A percentile compares a stretch with the other conserved stretches of the same genome.
Evolutionary conservation across 140 eudicot genomes (phyloP).

Genomic region (Ambrosia hybrid): DNA sequence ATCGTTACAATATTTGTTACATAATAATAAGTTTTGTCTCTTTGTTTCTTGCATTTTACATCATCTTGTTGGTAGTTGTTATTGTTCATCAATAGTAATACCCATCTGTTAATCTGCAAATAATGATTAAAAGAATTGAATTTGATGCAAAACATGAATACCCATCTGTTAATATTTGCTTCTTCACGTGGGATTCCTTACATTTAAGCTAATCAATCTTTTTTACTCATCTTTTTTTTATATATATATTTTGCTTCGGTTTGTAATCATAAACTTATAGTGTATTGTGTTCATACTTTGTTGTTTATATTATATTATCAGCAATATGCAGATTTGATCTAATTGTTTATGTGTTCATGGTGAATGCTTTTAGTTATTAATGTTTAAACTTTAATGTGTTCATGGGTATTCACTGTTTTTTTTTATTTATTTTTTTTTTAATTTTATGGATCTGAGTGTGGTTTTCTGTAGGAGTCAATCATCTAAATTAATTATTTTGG

Average conservation of each 20-base stretch:
- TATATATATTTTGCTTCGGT: slow-evolving; percentile 8
- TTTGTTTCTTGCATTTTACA: slow-evolving; percentile 28
- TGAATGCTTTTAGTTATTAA: slow-evolving; percentile 12
- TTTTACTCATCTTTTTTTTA: background rate
- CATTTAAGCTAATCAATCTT: slow-evolving; percentile 19
- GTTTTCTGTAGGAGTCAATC: too few species aligned
- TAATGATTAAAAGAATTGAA: background rate
- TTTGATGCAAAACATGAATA: slow-evolving; percentile 25
- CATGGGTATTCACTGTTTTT: slow-evolving; percentile 12
- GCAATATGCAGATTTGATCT: background rate
- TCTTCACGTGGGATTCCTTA: slow-evolving; percentile 26
- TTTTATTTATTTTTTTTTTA: slow-evolving; percentile 15
- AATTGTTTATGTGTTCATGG: background rate
- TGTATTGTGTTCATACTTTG: too few species aligned
- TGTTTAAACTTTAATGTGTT: background rate
- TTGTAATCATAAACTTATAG: slow-evolving; percentile 10
- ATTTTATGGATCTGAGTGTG: background rate
- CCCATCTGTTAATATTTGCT: slow-evolving; percentile 29
- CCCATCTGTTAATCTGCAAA: background rate
- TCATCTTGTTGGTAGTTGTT: background rate
- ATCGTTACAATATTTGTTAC: background rate
- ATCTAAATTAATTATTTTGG: too few species aligned
- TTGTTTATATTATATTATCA: background rate
- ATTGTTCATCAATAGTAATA: background rate
- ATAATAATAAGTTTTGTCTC: slow-evolving; percentile 19